Conservation (phyloP, 2,329 filamentous ascomycete genomes). For the Diaporthe amygdali region DNA sequence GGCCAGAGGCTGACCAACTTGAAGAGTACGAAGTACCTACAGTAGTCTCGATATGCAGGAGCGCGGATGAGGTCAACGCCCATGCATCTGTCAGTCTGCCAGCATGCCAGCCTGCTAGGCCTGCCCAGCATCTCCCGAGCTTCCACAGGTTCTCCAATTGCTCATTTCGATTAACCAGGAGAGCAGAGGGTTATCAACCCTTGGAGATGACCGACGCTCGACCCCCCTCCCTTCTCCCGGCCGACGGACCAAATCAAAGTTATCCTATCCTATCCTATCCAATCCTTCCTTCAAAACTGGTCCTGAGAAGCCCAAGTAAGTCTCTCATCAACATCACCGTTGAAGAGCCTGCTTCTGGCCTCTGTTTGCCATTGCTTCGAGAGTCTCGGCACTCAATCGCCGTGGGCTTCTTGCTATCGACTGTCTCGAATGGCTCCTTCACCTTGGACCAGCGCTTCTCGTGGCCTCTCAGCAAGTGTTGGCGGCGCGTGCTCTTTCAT, state of each 20-base stretch:
- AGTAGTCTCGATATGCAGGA: slow-evolving; percentile 1
- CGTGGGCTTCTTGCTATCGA: too few relatives aligned
- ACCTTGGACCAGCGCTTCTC: too few relatives aligned
- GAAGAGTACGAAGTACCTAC: background rate
- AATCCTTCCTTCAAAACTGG: background rate
- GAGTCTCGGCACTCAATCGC: too few relatives aligned
- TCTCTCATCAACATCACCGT: background rate
- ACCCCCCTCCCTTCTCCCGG: background rate
- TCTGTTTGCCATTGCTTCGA: too few relatives aligned
- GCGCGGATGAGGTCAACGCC: slow-evolving; percentile 8
- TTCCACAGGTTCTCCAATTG: slow-evolving; percentile 1
- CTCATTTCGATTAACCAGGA: background rate
- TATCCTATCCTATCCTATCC: too few relatives aligned
- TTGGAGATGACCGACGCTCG: background rate
- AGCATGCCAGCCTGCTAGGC: too few relatives aligned
- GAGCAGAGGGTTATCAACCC: background rate
- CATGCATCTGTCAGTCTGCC: background rate
- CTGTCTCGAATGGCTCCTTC: background rate
- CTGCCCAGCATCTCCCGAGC: too few relatives aligned
- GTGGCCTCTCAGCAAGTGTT: background rate
- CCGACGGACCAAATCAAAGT: too few relatives aligned
- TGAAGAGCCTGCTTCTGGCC: background rate
- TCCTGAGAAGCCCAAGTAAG: background rate
- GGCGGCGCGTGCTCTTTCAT: background rate
- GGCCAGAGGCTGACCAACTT: background rate